Evolutionary conservation across 441 rosid species (phyloP), one percentile per base, ranked within the genome.

Genomic region (Flueggea neowawraea): DNA sequence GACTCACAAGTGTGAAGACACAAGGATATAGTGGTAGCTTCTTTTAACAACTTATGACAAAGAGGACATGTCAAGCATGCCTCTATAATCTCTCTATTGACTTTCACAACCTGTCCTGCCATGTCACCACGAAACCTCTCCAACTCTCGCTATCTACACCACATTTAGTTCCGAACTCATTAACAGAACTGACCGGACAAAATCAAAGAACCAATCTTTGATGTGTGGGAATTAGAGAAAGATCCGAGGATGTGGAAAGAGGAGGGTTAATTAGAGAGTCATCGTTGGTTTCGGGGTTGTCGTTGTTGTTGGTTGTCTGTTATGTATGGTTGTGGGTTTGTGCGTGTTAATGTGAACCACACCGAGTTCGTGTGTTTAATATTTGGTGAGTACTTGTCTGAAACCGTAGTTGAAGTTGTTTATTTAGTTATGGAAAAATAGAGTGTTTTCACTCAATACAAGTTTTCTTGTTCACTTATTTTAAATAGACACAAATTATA

Each of bases 1-100:
- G 68, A 53, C 76, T 77, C 36, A 82, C 87, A 82, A 58, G 87
- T 82, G 71, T 82, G 87, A 67, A 82, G 87, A 65, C 87, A 82
- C 63, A 74, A 63, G 32, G 87, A 79, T 49, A 82, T 77, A 16
- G 84, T 79, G 12, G 87, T 82, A 62, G 87, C 82, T 58, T 82
- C 84, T 56, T 66, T 70, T 49, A 82, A 63, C 52, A 82, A 80
- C 69, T 69, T 79, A 41, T 74, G 58, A 58, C 86, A 82, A 60
- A 82, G 73, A 64, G 86, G 83, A 59, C 86, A 82, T 61, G 78
- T 70, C 82, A 82, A 75, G 87, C 84, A 82, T 70, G 80, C 67
- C 66, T 61, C 72, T 43, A 82, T 12, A 22, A 49, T 67, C 69
- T 70, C 78, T 55, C 87, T 77, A 80, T 55, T 70, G 55, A 76